Conservation (phyloP, 2,329 filamentous ascomycete genomes). For the Aspergillus latus region DNA sequence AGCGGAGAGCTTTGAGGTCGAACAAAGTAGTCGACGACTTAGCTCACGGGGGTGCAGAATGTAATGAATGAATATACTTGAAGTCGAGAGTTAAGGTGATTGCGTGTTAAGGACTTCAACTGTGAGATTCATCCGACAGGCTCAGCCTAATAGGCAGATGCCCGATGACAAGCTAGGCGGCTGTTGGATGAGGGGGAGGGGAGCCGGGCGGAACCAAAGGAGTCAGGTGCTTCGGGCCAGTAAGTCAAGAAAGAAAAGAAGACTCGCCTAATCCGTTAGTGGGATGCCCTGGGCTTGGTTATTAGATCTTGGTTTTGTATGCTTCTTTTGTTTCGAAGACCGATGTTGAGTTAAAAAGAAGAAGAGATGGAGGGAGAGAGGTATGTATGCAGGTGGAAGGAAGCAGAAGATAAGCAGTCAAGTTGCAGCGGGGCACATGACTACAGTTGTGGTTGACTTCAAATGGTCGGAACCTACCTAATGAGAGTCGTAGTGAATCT, state of each 20-base stretch:
- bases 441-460: background rate
- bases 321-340: background rate
- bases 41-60: conserved; percentile 14
- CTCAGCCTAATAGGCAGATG: conserved; percentile 26
- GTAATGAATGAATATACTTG: conserved; percentile 21
- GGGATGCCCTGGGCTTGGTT: background rate
- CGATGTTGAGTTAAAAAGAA: background rate
- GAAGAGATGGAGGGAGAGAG: background rate
- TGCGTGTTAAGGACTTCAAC: conserved; percentile 9
- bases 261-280: background rate
- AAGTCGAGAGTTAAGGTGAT: conserved; percentile 15
- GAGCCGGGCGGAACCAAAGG: conserved; percentile 18
- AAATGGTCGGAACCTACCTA: background rate
- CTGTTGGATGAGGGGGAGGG: conserved; percentile 19
- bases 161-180: conserved; percentile 22
- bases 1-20: conserved; percentile 22
- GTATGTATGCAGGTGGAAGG: background rate
- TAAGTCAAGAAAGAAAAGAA: conserved; percentile 5
- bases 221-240: conserved; percentile 20
- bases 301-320: background rate
- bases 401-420: background rate
- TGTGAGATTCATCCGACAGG: conserved; percentile 12
- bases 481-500: background rate
- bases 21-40: conserved; percentile 19
- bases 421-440: background rate